Conservation (phyloP, 164 flowering plant genomes). For the grape (Vitis vinifera) region ASM3070453v1 NC_081813.1:12248501-12249000, state of each 20-base stretch:
- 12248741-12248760: neutral
- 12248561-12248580: constrained; percentile 21
- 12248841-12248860: neutral
- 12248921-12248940: neutral
- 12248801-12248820: neutral
- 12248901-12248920: neutral
- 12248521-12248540: constrained; percentile 23
- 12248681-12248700: too few relatives aligned
- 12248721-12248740: constrained; percentile 5
- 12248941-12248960: too few relatives aligned
- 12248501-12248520: too few relatives aligned
- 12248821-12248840: neutral
- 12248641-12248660: too few relatives aligned
- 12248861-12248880: neutral
- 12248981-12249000: too few relatives aligned
- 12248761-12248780: neutral
- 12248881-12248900: constrained; percentile 1
- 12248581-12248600: constrained; percentile 28
- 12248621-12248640: too few relatives aligned
- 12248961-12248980: too few relatives aligned
- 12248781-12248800: neutral
- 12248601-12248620: too few relatives aligned
- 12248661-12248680: too few relatives aligned
- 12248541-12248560: constrained; percentile 22
- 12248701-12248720: constrained; percentile 1